Evolutionary conservation across 768 basidiomycete genomes (phyloP), one percentile per base, ranked within the genome.

Genomic region (Lyophyllum semitale): DNA sequence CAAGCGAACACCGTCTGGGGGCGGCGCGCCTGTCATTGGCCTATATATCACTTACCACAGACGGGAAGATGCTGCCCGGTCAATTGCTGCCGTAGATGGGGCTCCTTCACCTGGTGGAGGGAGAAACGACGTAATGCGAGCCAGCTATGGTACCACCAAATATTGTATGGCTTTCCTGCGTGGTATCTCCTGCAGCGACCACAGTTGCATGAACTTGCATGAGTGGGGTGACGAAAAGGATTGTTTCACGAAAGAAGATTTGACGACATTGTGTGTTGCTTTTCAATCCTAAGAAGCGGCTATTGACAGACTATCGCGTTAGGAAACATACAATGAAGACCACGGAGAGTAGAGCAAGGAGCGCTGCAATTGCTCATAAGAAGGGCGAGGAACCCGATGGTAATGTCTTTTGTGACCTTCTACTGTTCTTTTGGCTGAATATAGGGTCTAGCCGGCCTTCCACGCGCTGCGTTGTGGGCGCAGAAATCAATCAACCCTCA

Each of bases 171-270:
- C 87, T 3, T 98, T 97, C 69, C 81, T 99, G 57, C 89, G 95
- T 38, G 87, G 92, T 18, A 80, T 83, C 32, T 80, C 80, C 56
- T 99, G 97, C 71, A 82, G 86, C 54, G 93, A 93, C 64, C 88
- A 91, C 63, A 87, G 83, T 60, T 99, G 97, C 72, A 89, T 95
- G 87, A 91, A 92, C 68, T 75, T 95, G 41, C 97, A 99, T 68
- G 97, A 98, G 69, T 97, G 94, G 93, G 97, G 95, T 30, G 97
- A 98, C 58, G 96, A 98, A 72, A 91, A 93, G 53, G 97, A 99
- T 70, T 95, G 93, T 65, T 95, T 97, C 68, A 95, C 95, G 1
- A 95, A 95, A 73, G 95, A 98, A 69, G 96, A 98, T 71, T 76
- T 96, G 54, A 89, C 93, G 23, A 96, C 95, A 0, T 73, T 95